Percentiles rank a stretch among this genome's conserved stretches.
phyloP scores from a whole-genome alignment of 2,329 filamentous ascomycete genomes.

The Raffaelea deltoideospora region DNA sequence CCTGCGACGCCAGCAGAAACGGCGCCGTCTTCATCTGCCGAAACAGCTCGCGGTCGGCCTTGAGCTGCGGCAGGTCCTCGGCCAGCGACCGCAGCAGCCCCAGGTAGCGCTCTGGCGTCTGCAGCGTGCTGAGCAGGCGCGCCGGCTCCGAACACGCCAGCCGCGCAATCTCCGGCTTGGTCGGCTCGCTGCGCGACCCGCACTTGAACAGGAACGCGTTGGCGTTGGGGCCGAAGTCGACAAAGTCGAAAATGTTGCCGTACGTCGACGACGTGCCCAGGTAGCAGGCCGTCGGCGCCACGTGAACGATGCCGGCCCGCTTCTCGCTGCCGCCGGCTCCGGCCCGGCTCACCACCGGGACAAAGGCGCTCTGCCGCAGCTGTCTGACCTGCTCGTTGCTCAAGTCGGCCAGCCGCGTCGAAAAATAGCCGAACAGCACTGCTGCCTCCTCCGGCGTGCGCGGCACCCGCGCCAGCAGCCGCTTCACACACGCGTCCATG shows the following conservation, averaged over 20 bases:
- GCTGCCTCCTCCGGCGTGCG: conserved; percentile 49
- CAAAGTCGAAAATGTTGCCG: conserved; percentile 89
- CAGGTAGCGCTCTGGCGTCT: conserved; percentile 74
- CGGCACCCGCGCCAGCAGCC: conserved; percentile 59
- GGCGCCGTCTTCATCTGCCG: conserved; percentile 57
- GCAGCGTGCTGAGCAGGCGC: conserved; percentile 63
- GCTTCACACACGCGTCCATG: conserved; percentile 60
- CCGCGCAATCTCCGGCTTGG: conserved; percentile 67
- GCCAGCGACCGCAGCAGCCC: conserved; percentile 68
- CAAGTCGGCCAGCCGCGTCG: conserved; percentile 60
- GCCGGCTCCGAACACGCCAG: conserved; percentile 76
- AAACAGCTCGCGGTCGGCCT: conserved; percentile 65
- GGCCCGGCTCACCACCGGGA: conserved; percentile 42
- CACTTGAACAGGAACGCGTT: conserved; percentile 81
- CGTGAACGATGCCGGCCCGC: conserved; percentile 26
- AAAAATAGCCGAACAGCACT: conserved; percentile 69
- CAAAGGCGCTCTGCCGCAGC: conserved; percentile 51
- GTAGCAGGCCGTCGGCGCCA: conserved; percentile 63
- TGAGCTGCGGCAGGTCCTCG: conserved; percentile 53
- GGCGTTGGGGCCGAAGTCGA: conserved; percentile 78
- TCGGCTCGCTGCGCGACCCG: conserved; percentile 84
- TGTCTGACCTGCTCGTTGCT: conserved; percentile 42
- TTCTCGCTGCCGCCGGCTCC: background rate
- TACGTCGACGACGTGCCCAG: conserved; percentile 58
- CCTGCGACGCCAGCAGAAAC: conserved; percentile 73